phyloP scores from a whole-genome alignment of 2,329 filamentous ascomycete species.

The Penicillium sp. region DNA sequence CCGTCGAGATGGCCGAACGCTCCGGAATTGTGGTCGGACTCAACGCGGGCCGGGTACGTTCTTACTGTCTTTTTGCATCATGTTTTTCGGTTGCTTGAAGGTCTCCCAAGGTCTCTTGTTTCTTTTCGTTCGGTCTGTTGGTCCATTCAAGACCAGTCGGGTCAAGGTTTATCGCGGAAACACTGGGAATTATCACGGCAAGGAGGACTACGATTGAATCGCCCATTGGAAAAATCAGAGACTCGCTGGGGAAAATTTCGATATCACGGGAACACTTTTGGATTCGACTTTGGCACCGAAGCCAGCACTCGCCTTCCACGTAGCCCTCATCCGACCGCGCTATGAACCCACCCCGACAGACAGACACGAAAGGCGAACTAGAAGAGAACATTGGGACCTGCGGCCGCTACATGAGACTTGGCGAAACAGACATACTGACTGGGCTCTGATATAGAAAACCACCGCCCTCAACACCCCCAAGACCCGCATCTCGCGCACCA shows the following conservation, averaged over 20 bases:
- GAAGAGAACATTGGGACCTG: constrained; percentile 10
- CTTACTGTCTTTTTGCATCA: constrained; percentile 16
- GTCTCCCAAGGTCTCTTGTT: constrained; percentile 16
- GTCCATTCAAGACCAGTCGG: constrained; percentile 19
- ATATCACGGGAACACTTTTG: constrained; percentile 4
- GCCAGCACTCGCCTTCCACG: background rate
- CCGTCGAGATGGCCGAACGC: constrained; percentile 52
- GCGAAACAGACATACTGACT: constrained; percentile 42
- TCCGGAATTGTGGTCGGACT: constrained; percentile 60
- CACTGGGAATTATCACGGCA: background rate
- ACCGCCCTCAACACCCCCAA: constrained; percentile 71
- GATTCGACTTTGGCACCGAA: constrained; percentile 6
- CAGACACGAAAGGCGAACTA: background rate
- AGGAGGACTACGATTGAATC: background rate
- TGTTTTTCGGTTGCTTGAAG: constrained; percentile 12
- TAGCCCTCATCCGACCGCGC: constrained; percentile 3
- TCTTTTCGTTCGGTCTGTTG: constrained; percentile 19
- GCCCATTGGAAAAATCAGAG: background rate
- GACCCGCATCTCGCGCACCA: constrained; percentile 78
- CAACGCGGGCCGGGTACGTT: constrained; percentile 67
- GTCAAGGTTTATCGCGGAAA: constrained; percentile 9
- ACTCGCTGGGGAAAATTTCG: constrained; percentile 1
- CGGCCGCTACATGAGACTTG: background rate
- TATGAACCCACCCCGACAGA: background rate
- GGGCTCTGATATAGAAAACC: constrained; percentile 67